These are phyloP conservation scores for Salvia miltiorrhiza DNA, from an alignment of 257 asterid species.

Conservation along the genomic window DNA sequence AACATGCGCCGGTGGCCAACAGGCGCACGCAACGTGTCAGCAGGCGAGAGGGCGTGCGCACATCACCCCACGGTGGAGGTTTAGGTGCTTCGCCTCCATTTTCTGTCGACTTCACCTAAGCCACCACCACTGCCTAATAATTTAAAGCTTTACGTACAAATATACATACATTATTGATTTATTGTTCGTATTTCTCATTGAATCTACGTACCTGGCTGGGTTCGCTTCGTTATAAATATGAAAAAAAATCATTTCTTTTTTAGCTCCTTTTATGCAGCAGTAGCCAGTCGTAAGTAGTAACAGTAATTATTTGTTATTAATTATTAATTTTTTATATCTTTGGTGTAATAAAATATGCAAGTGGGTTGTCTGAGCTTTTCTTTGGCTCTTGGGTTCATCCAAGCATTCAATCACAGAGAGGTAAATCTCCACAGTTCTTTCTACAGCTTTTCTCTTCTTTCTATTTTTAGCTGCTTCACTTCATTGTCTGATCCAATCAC, in stretches of 20 bases:
- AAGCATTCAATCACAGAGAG: constrained; percentile 35
- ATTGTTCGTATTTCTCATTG: constrained; percentile 14
- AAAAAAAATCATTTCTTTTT: constrained; percentile 18
- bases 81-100: constrained; percentile 29
- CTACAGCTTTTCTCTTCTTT: constrained; percentile 18
- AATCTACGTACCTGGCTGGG: constrained; percentile 4
- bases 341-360: constrained; percentile 31
- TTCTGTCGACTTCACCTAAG: constrained; percentile 40
- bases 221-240: background rate
- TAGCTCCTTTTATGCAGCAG: constrained; percentile 17
- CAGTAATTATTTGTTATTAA: background rate
- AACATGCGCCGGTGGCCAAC: constrained; percentile 21
- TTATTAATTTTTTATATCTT: background rate
- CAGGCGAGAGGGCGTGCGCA: constrained; percentile 21
- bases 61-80: constrained; percentile 32
- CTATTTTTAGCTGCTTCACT: constrained; percentile 19
- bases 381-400: constrained; percentile 48
- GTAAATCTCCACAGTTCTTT: constrained; percentile 27
- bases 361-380: constrained; percentile 32
- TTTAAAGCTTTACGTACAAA: constrained; percentile 30
- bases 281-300: background rate
- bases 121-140: constrained; percentile 21
- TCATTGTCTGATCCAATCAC: constrained; percentile 20
- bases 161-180: background rate
- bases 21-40: constrained; percentile 21